A percentile compares a stretch with the other conserved stretches of the same genome.
These are phyloP conservation scores for Cenchrus americanus DNA, from an alignment of 176 grass and related monocot genomes.

Conservation along the genomic window DNA sequence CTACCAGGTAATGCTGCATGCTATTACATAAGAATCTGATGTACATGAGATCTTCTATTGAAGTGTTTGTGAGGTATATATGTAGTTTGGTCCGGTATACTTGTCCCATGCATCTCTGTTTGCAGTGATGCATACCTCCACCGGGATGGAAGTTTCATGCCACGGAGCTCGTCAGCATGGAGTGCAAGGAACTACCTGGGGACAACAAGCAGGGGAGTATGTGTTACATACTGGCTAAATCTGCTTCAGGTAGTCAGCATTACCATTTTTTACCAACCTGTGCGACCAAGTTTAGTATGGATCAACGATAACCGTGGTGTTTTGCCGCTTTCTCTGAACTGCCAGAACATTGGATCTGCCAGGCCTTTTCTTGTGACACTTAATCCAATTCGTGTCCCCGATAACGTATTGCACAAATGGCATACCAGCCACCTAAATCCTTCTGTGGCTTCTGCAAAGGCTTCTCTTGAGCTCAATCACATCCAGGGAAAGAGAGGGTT, in stretches of 20 bases:
- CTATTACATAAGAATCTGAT: not conserved
- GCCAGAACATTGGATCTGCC: conserved; percentile 67
- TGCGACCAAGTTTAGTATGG: not conserved
- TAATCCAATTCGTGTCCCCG: conserved; percentile 60
- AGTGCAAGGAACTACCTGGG: conserved; percentile 83
- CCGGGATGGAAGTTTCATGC: conserved; percentile 69
- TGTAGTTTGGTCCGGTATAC: not conserved
- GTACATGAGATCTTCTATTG: not conserved
- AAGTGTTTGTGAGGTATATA: not conserved
- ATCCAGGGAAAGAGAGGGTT: conserved; percentile 78
- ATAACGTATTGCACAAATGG: conserved; percentile 71
- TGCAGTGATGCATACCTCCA: conserved; percentile 88
- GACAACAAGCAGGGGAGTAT: conserved; percentile 56
- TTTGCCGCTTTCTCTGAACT: not conserved
- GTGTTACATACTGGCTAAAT: conserved; percentile 89
- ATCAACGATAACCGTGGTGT: not conserved
- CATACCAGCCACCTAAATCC: conserved; percentile 78
- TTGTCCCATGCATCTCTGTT: not conserved
- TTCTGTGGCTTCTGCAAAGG: conserved; percentile 67
- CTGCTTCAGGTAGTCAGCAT: conserved; percentile 61
- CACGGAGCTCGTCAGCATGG: conserved; percentile 77
- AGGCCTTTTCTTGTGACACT: conserved; percentile 70
- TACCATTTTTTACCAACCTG: not conserved
- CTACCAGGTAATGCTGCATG: conserved; percentile 54
- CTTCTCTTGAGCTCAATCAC: conserved; percentile 57